Conservation (phyloP, 1,284 basidiomycete genomes). For the Malassezia sympodialis region DNA sequence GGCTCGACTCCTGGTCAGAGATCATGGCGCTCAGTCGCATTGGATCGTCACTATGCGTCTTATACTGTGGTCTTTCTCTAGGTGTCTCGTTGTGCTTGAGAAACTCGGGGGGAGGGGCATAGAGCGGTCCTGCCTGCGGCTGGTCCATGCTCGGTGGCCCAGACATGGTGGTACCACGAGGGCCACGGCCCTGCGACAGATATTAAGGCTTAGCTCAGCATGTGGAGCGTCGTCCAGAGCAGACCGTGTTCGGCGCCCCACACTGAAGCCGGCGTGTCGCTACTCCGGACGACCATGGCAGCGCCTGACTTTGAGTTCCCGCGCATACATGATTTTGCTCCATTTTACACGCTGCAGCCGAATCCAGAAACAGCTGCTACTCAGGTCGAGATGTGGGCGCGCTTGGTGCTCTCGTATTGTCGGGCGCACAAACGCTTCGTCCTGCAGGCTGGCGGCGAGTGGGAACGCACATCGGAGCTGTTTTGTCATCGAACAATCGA, state of each 20-base stretch:
- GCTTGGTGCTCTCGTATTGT: slow-evolving; percentile 50
- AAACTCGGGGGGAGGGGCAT: background rate
- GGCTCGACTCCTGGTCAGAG: background rate
- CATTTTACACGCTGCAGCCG: slow-evolving; percentile 55
- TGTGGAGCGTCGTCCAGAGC: background rate
- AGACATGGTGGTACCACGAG: background rate
- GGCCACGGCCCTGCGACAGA: background rate
- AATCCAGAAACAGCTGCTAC: slow-evolving; percentile 51
- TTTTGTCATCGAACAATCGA: slow-evolving; percentile 11
- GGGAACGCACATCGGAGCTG: slow-evolving; percentile 18
- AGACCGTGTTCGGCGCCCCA: background rate
- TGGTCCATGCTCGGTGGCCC: background rate
- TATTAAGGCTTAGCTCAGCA: background rate
- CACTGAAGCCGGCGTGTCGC: background rate
- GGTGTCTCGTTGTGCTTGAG: background rate
- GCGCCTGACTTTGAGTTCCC: slow-evolving; percentile 49
- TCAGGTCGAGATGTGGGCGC: slow-evolving; percentile 52
- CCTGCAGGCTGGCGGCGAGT: slow-evolving; percentile 46
- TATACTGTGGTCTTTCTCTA: background rate
- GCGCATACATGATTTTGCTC: slow-evolving; percentile 53
- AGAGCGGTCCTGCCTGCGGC: background rate
- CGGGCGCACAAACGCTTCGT: slow-evolving; percentile 49
- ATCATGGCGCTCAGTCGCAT: slow-evolving; percentile 18
- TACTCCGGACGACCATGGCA: background rate
- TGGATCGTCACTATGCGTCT: background rate